Evolutionary conservation across 176 grass and related monocot genomes (phyloP), one percentile per base, ranked within the genome.

Genomic region (Aegilops umbellulata): DNA sequence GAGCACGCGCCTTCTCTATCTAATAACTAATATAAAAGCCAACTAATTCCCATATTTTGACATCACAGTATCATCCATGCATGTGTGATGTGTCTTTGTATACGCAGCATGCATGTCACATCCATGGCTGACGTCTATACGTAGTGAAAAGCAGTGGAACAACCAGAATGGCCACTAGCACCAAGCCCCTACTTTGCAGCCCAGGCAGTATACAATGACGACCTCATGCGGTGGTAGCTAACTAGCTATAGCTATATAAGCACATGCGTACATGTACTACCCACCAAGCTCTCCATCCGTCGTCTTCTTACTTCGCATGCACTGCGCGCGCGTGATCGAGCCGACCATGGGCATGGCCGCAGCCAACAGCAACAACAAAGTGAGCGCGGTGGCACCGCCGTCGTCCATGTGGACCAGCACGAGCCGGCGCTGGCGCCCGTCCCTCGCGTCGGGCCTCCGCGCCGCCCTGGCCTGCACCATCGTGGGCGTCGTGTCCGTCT

Each of bases 401-500:
- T 39, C 77, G 4, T 58, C 55, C 55, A 76, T 26, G 42, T 27
- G 13, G 42, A 75, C 30, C 75, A 61, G 32, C 22, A 39, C 22
- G 60, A 29, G 38, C 27, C 85, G 76, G 23, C 60, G 90, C 8
- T 93, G 87, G 90, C 69, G 87, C 5, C 88, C 82, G 2, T 79
- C 82, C 19, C 19, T 97, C 0, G 29, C 80, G 24, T 88, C 88
- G 9, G 87, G 92, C 16, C 86, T 97, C 25, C 95, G 92, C 20
- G 60, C 88, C 3, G 89, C 95, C 6, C 82, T 97, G 31, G 95
- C 92, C 13, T 94, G 86, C 84, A 67, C 86, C 63, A 83, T 94
- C 60, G 82, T 93, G 20, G 92, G 92, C 73, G 69, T 90, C 10
- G 63, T 87, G 15, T 91, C 92, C n/a, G 71, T 93, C 10, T 89